A percentile compares a stretch with the other conserved stretches of the same genome.
Conservation (phyloP, 352 stramenopile genomes). For the Phytophthora pseudosyringae region DNA sequence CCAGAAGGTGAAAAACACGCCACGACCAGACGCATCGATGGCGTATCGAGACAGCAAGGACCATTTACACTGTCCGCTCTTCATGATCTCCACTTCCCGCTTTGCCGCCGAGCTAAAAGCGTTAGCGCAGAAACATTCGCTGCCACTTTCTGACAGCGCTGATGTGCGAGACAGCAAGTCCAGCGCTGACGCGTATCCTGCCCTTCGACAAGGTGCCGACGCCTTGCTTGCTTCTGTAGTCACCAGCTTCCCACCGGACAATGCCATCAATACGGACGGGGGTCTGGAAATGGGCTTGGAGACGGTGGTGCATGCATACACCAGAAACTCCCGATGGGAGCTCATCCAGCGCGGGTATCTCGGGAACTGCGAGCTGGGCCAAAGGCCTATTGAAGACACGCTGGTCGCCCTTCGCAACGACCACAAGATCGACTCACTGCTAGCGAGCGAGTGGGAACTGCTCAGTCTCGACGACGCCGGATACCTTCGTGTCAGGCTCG, state of each 20-base stretch:
- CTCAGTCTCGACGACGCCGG: constrained; percentile 39
- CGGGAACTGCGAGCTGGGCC: constrained; percentile 18
- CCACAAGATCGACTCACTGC: constrained; percentile 40
- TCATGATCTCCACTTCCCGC: constrained; percentile 37
- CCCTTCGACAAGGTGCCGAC: constrained; percentile 17
- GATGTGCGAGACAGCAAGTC: constrained; percentile 1
- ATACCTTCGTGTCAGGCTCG: constrained; percentile 47
- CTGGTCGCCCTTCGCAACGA: constrained; percentile 21
- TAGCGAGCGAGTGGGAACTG: constrained; percentile 51
- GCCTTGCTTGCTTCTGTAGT: constrained; percentile 11
- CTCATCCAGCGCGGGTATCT: constrained; percentile 36
- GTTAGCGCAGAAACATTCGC: constrained; percentile 27
- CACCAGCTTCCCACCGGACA: constrained; percentile 8
- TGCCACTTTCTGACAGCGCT: constrained; percentile 12
- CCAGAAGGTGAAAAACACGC: constrained; percentile 37
- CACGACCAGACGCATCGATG: constrained; percentile 7
- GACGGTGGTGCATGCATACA: constrained; percentile 15
- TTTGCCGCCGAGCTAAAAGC: constrained; percentile 41
- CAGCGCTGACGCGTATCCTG: constrained; percentile 8
- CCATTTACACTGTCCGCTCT: constrained; percentile 51
- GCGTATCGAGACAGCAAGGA: constrained; percentile 8
- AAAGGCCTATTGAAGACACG: constrained; percentile 1
- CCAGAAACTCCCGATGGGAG: constrained; percentile 30
- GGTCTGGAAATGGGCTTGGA: constrained; percentile 26
- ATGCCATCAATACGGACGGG: constrained; percentile 9